These are phyloP conservation scores for Acanthamoeba polyphaga DNA, from an alignment of 208 protist species.

Conservation along the genomic window DNA sequence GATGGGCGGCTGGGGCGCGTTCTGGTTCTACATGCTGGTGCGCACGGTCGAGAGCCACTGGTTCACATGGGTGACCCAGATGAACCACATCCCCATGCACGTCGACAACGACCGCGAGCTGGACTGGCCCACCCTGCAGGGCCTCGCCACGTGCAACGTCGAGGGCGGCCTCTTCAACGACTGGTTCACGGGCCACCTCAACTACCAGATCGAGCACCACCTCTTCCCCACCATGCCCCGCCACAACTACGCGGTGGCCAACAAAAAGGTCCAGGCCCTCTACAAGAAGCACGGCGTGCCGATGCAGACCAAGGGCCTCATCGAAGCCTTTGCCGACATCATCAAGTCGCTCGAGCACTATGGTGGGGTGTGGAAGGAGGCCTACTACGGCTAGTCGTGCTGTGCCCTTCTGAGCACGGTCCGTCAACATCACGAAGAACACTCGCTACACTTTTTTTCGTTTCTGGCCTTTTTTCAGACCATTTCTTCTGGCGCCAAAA, in stretches of 20 bases:
- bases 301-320: constrained; percentile 22
- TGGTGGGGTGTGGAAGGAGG: neutral
- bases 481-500: too few species aligned
- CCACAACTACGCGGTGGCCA: constrained; percentile 69
- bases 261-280: constrained; percentile 70
- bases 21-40: constrained; percentile 13
- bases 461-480: too few species aligned
- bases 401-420: too few species aligned
- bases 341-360: constrained; percentile 65
- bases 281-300: constrained; percentile 74
- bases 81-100: constrained; percentile 29
- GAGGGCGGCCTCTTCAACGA: constrained; percentile 75
- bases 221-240: constrained; percentile 78
- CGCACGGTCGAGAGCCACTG: constrained; percentile 21
- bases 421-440: too few species aligned
- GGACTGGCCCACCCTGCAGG: constrained; percentile 2
- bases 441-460: too few species aligned
- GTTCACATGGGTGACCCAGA: constrained; percentile 49
- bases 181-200: constrained; percentile 78
- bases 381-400: neutral
- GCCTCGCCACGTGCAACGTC: constrained; percentile 64
- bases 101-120: constrained; percentile 2
- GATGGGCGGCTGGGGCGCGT: neutral
- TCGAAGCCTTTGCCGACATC: constrained; percentile 48
- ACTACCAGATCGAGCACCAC: constrained; percentile 82